A percentile compares a stretch with the other conserved stretches of the same genome.
phyloP scores from a whole-genome alignment of 495 filamentous ascomycete species.

The Thozetella sp. region DNA sequence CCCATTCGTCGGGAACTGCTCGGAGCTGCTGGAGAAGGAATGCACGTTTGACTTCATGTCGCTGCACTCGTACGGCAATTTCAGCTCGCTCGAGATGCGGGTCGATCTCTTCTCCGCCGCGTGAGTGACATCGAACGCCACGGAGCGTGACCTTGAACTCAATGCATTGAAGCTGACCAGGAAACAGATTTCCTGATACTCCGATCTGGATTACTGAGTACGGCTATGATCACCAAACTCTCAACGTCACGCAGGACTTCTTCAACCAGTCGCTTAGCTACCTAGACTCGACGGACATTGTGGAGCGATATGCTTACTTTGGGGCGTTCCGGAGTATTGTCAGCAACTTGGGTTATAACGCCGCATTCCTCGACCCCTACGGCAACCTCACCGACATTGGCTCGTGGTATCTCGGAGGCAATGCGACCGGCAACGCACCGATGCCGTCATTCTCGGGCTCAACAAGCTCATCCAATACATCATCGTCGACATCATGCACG shows the following conservation, averaged over 20 bases:
- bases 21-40: conserved; percentile 17
- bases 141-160: background rate
- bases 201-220: conserved; percentile 64
- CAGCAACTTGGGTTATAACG: conserved; percentile 60
- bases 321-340: conserved; percentile 59
- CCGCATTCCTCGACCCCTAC: conserved; percentile 52
- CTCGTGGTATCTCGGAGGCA: conserved; percentile 58
- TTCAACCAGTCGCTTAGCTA: conserved; percentile 55
- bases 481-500: conserved; percentile 7
- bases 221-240: conserved; percentile 39
- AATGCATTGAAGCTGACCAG: background rate
- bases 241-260: conserved; percentile 52
- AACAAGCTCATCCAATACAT: background rate
- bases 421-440: conserved; percentile 35
- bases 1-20: conserved; percentile 51
- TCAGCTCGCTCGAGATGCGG: conserved; percentile 51
- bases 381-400: conserved; percentile 63
- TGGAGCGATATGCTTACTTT: conserved; percentile 65
- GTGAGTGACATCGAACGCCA: conserved; percentile 13
- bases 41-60: conserved; percentile 67
- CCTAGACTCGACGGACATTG: conserved; percentile 48
- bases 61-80: conserved; percentile 67
- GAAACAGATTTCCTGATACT: conserved; percentile 39
- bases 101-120: conserved; percentile 23
- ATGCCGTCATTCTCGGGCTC: conserved; percentile 3